phyloP scores from a whole-genome alignment of 2,329 filamentous ascomycete species.

The Colletotrichum sp. region DNA sequence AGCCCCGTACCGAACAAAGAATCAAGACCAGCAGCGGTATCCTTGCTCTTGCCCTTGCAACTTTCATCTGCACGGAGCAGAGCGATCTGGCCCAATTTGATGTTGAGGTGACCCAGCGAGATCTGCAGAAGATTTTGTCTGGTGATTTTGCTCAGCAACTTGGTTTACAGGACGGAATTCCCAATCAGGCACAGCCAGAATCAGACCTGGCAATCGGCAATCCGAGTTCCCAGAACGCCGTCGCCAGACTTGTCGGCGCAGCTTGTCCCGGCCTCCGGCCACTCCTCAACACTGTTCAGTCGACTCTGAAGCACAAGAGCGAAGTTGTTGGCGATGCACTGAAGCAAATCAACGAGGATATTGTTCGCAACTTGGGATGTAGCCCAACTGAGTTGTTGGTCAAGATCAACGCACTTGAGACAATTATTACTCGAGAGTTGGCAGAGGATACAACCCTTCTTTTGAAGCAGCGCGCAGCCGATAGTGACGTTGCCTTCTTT shows the following conservation, averaged over 20 bases:
- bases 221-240: background rate
- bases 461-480: background rate
- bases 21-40: background rate
- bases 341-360: background rate
- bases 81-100: background rate
- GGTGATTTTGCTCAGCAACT: background rate
- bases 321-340: background rate
- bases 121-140: background rate
- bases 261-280: background rate
- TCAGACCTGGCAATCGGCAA: background rate
- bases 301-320: background rate
- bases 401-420: background rate
- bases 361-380: background rate
- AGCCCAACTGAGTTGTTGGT: background rate
- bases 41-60: background rate
- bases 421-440: no score
- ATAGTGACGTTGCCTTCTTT: background rate
- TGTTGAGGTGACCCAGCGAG: background rate
- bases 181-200: background rate
- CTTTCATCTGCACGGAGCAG: background rate
- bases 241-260: background rate
- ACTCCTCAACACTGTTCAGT: background rate
- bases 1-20: background rate
- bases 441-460: background rate
- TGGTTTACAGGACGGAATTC: background rate